Base-by-base conservation (phyloP, 1,284 basidiomycete species). In the Phellopilus nigrolimitatus region DNA sequence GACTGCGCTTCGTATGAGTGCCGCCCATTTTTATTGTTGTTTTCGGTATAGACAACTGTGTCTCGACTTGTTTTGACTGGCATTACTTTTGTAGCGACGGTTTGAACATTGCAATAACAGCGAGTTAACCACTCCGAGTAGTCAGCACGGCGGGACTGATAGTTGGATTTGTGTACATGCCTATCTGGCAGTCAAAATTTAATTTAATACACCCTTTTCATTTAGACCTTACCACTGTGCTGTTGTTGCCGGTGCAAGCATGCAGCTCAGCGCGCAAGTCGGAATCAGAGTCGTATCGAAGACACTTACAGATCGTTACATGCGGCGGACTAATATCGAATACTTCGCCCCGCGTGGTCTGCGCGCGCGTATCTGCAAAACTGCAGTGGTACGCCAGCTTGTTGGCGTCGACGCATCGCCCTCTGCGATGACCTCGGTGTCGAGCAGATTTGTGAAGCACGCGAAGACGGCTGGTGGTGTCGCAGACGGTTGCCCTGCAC, bases 281-380 rank as follows among this genome's bases (percentile, higher is more conserved):
- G 56, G 45, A 30, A 49, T 50, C 38, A 56, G 48, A 31, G 31
- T 53, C 31, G 8, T 60, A 9, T 55, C 58, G 13, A 60, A 59
- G 34, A 51, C 51, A 3, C 49, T 59, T 13, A 56, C 59, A 7
- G 59, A 60, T 45, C 56, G 54, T 9, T 54, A 52, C 33, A 56
- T 60, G 22, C 50, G 41, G 3, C 51, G 47, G 30, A 56, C 58
- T 6, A 60, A 60, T 43, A 33, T 47, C 19, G 43, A 47, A 17
- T 59, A 38, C 42, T 60, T 60, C 38, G 56, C 41, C 9, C 47
- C 52, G 10, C 58, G 57, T 7, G 58, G 58, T n/a, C 49, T 60
- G 13, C 50, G 51, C 15, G 58, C 56, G 15, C 53, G 59, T 12
- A 40, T 60, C 24, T 50, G 50, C 45, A 53, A 51, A 41, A 59